Evolutionary conservation across 805 yeast species (phyloP).

Genomic region (Pichia rugopelliculosa): DNA sequence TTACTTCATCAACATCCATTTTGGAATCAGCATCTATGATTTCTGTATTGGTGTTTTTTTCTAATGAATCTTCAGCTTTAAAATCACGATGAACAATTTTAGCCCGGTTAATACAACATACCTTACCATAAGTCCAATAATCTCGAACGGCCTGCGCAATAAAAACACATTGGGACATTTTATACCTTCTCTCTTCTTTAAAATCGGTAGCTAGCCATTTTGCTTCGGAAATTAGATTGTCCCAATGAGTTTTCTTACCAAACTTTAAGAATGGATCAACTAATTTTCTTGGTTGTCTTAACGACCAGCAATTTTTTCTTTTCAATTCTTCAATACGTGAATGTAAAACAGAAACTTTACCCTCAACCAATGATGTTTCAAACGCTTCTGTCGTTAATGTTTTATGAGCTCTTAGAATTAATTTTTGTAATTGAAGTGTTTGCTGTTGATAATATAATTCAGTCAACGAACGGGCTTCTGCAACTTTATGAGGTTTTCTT

Average conservation of each 20-base stretch:
- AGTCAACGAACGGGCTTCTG: slow-evolving; percentile 62
- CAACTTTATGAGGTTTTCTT: slow-evolving; percentile 43
- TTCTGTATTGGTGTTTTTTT: not conserved
- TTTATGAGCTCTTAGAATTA: slow-evolving; percentile 81
- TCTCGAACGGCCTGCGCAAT: slow-evolving; percentile 70
- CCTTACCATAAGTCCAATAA: slow-evolving; percentile 72
- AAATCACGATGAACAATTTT: slow-evolving; percentile 28
- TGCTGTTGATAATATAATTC: slow-evolving; percentile 85
- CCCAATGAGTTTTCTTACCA: slow-evolving; percentile 58
- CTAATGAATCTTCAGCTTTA: not conserved
- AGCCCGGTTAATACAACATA: slow-evolving; percentile 51
- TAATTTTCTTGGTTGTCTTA: slow-evolving; percentile 72
- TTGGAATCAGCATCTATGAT: not conserved
- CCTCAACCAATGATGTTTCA: slow-evolving; percentile 81
- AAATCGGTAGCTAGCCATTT: slow-evolving; percentile 80
- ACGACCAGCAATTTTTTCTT: slow-evolving; percentile 81
- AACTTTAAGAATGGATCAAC: slow-evolving; percentile 52
- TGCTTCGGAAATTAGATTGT: slow-evolving; percentile 63
- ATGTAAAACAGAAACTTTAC: slow-evolving; percentile 81
- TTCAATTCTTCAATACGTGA: slow-evolving; percentile 89
- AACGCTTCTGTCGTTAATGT: slow-evolving; percentile 77
- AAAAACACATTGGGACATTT: slow-evolving; percentile 59
- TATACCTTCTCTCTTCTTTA: slow-evolving; percentile 61
- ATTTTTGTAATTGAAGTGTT: slow-evolving; percentile 73
- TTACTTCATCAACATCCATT: slow-evolving; percentile 9